These are phyloP conservation scores for Microbotryomycetes sp. DNA, from an alignment of 1,284 basidiomycete species.

Conservation along the genomic window DNA sequence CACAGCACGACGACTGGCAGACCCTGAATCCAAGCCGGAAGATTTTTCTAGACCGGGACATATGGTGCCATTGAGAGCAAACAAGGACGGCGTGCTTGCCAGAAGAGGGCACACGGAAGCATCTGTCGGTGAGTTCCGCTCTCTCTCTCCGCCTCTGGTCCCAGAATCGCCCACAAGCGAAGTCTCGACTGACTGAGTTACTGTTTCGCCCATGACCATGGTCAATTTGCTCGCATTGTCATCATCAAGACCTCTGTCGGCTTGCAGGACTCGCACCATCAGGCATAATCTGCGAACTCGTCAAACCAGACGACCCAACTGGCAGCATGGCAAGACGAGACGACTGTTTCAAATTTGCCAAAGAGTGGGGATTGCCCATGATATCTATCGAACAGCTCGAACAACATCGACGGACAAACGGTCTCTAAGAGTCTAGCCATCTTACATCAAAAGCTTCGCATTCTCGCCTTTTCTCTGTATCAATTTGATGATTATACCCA, in stretches of 20 bases:
- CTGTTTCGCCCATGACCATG: too few species aligned
- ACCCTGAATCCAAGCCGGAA: constrained; percentile 49
- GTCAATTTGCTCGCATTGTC: neutral
- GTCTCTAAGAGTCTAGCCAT: too few species aligned
- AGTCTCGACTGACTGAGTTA: constrained; percentile 4
- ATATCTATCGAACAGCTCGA: constrained; percentile 74
- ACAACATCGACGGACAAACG: constrained; percentile 38
- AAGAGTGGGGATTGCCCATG: constrained; percentile 83
- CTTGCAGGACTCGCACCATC: constrained; percentile 69
- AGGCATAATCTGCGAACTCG: constrained; percentile 88
- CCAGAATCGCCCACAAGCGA: neutral
- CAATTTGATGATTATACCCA: too few species aligned
- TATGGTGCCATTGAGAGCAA: constrained; percentile 84
- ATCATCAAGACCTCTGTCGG: constrained; percentile 63
- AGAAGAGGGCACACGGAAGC: constrained; percentile 93
- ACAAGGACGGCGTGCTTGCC: constrained; percentile 72
- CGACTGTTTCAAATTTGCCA: constrained; percentile 87
- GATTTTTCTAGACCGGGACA: constrained; percentile 93
- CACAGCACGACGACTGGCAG: constrained; percentile 73
- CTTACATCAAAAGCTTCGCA: too few species aligned
- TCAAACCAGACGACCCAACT: constrained; percentile 75
- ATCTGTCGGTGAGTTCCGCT: constrained; percentile 53
- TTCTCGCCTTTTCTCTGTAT: too few species aligned
- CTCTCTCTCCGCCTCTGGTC: too few species aligned
- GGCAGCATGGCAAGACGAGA: constrained; percentile 96